Base-by-base conservation (phyloP, 2,329 filamentous ascomycete species). In the Colletotrichum falcatum region DNA sequence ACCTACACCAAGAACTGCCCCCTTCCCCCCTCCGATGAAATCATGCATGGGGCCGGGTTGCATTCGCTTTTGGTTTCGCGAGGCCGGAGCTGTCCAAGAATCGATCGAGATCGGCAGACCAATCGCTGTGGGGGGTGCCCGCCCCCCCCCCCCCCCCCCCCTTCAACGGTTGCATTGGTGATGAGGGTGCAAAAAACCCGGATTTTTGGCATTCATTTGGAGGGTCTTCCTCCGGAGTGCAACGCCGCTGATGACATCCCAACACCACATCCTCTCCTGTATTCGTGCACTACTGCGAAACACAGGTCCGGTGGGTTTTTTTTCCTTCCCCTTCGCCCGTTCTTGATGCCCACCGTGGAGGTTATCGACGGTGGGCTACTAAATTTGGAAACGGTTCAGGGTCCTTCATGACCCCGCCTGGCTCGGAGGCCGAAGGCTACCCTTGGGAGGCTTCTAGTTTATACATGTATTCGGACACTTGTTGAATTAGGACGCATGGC, bases 11-110 rank as follows among this genome's bases (percentile, higher is more conserved):
- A 30, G 30, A 30, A 46, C 44, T 46, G 44, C 44, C 44, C 9
- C 35, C 28, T 12, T 56, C 44, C 44, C 44, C 9, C 35, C 28
- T 12, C 61, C 44, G 23, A 71, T 71, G 64, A 71, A 67, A 71
- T 71, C 67, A 71, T 71, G 64, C 18, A 71, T 67, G 64, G 68
- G 46, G 58, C 66, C 44, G 53, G 64, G 68, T 71, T 54, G 65
- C 60, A 68, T 46, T 63, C 44, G 59, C 42, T 68, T 60, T 30
- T 33, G 33, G 58, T 26, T 51, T 55, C 53, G 49, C 30, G 65
- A 67, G 60, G 48, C 48, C 60, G 60, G 42, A 48, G 64, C 54
- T 61, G 51, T 58, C 67, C 63, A 66, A 44, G 58, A 60, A 65
- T 35, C 49, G 46, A 49, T 56, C 67, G 68, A 71, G 68, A 71